These are phyloP conservation scores for Lactifluus rugatus DNA, from an alignment of 768 basidiomycete genomes.

Conservation along the genomic window DNA sequence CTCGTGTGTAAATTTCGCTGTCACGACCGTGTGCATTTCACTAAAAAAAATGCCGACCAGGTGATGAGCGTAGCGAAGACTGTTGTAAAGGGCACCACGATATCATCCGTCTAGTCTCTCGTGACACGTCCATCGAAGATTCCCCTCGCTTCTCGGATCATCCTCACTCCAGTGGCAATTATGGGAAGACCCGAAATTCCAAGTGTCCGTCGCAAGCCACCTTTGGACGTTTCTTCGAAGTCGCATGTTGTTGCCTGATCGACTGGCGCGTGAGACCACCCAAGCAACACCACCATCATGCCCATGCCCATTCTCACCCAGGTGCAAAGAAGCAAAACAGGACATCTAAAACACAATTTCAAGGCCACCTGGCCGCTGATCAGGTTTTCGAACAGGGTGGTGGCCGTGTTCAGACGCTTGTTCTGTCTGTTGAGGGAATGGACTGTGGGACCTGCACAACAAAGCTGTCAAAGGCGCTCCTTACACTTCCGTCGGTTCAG, in stretches of 20 bases:
- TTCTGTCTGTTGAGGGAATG: slow-evolving; percentile 13
- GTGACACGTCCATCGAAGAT: background rate
- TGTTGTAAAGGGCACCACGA: background rate
- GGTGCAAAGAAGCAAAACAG: background rate
- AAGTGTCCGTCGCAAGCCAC: background rate
- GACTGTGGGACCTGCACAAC: slow-evolving; percentile 13
- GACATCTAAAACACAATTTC: background rate
- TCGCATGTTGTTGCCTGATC: slow-evolving; percentile 12
- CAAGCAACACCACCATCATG: background rate
- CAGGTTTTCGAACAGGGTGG: slow-evolving; percentile 1
- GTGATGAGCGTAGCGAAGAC: too few species aligned
- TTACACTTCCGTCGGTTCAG: slow-evolving; percentile 13
- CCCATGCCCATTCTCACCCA: background rate
- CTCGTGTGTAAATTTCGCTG: background rate
- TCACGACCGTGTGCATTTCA: background rate
- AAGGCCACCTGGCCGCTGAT: background rate
- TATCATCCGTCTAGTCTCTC: background rate
- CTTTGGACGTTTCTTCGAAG: slow-evolving; percentile 12
- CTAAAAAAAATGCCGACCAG: background rate
- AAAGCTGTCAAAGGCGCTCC: slow-evolving; percentile 9
- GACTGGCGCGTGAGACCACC: slow-evolving; percentile 4
- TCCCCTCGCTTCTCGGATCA: background rate
- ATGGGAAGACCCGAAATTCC: background rate
- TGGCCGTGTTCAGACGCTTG: background rate
- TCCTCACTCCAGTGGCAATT: background rate